Base-by-base conservation (phyloP, 2,329 filamentous ascomycete species). In the Scedosporium dehoogii region DNA sequence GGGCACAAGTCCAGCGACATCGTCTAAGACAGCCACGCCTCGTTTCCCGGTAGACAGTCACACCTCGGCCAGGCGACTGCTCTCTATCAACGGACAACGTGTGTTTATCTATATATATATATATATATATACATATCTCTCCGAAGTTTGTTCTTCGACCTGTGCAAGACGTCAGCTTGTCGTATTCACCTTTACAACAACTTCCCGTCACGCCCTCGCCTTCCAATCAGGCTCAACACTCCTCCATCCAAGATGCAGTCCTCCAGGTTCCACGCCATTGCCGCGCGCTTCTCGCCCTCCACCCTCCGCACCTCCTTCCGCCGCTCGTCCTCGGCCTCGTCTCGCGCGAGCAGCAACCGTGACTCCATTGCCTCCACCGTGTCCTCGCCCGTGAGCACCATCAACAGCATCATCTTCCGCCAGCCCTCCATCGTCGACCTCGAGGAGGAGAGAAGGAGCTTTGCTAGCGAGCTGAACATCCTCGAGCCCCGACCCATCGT, bases 401-500 rank as follows among this genome's bases (percentile, higher is more conserved):
- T 86, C 75, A 85, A 85, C 74, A 80, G 76, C 68, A 79, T 86
- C 70, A 79, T 86, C 64, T 78, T 80, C 67, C 76, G 79, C n/a
- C 82, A 83, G 67, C 81, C 82, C 12, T 84, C 81, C 18, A 78
- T 85, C 65, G 69, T 81, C n/a, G 77, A 81, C 68, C 73, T 85
- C 64, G 81, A 85, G 68, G 82, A 83, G 68, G 84, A 86, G 73
- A 79, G 78, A 66, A 75, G 73, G 68, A 77, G 73, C 67, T 85
- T 83, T 62, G 76, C 77, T 9, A 75, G 74, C 60, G 82, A 83
- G 67, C 75, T 86, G 7, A 77, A 75, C 67, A 75, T 87, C 18
- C 77, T 87, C 27, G 85, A 87, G 72, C 85, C 85, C 2, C 74
- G 85, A 53, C 85, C 85, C 10, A 77, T 85, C 42, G 82, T 85